Percentiles rank a stretch among this genome's conserved stretches.
phyloP scores from a whole-genome alignment of 345 rosid genomes.

The Salix arbutifolia region DNA sequence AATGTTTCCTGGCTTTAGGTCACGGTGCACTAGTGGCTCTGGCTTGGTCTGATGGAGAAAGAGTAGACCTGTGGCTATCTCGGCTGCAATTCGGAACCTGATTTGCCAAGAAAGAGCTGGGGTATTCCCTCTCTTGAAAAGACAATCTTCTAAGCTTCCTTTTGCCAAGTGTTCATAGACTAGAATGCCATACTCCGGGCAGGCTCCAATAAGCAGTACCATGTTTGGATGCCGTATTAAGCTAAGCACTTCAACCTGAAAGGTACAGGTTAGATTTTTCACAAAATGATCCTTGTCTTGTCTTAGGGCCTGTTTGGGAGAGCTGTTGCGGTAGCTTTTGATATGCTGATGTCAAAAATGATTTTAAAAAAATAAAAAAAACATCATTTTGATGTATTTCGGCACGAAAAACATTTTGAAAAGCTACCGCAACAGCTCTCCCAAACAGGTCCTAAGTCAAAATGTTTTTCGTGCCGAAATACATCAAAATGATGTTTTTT shows the following conservation, averaged over 20 bases:
- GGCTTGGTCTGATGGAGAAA: constrained; percentile 96
- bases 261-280: too few species aligned
- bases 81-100: constrained; percentile 81
- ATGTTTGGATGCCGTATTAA: constrained; percentile 92
- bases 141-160: constrained; percentile 85
- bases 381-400: too few species aligned
- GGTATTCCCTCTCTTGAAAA: constrained; percentile 41
- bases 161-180: constrained; percentile 88
- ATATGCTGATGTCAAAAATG: too few species aligned
- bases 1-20: constrained; percentile 87
- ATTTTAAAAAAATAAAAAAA: too few species aligned
- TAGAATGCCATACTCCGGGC: constrained; percentile 82
- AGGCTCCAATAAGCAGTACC: constrained; percentile 94
- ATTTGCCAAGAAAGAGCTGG: constrained; percentile 82
- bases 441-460: too few species aligned
- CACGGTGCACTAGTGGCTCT: constrained; percentile 95
- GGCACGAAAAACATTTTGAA: too few species aligned
- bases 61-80: constrained; percentile 73
- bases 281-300: too few species aligned
- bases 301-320: too few species aligned
- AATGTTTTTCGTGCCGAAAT: too few species aligned
- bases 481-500: too few species aligned
- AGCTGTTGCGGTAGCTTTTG: too few species aligned
- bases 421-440: too few species aligned
- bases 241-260: constrained; percentile 83